These are phyloP conservation scores for Citrus australasica DNA, from an alignment of 345 rosid genomes.

Conservation along the genomic window DNA sequence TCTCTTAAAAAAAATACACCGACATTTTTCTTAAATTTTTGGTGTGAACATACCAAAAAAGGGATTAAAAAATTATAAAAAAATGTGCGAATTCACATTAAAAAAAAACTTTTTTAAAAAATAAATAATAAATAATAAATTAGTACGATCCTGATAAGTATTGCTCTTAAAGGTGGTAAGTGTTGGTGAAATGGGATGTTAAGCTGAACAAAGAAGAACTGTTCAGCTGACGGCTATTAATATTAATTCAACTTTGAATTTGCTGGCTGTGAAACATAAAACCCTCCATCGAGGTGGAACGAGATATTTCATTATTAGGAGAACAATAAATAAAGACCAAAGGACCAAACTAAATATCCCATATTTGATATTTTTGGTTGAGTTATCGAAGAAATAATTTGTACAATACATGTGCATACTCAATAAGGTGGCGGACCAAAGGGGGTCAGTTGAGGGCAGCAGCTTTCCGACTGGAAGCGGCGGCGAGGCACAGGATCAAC, in stretches of 20 bases:
- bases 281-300: background rate
- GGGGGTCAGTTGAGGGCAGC: slow-evolving; percentile 14
- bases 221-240: slow-evolving; percentile 6
- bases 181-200: background rate
- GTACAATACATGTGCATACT: slow-evolving; percentile 17
- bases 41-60: slow-evolving; percentile 15
- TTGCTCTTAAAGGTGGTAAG: background rate
- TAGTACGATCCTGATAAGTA: background rate
- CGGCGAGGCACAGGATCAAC: slow-evolving; percentile 11
- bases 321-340: background rate
- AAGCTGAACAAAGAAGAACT: background rate
- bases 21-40: background rate
- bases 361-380: background rate
- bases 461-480: slow-evolving; percentile 6
- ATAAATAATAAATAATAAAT: background rate
- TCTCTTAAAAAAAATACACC: background rate
- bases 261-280: slow-evolving; percentile 3
- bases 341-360: background rate
- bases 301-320: background rate
- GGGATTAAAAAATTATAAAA: background rate
- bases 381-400: background rate
- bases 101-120: background rate
- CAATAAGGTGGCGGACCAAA: slow-evolving; percentile 41
- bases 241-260: background rate
- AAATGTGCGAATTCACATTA: background rate